Evolutionary conservation across 73 alveolate genomes (phyloP).

Genomic region (Tetrahymena malaccensis): DNA sequence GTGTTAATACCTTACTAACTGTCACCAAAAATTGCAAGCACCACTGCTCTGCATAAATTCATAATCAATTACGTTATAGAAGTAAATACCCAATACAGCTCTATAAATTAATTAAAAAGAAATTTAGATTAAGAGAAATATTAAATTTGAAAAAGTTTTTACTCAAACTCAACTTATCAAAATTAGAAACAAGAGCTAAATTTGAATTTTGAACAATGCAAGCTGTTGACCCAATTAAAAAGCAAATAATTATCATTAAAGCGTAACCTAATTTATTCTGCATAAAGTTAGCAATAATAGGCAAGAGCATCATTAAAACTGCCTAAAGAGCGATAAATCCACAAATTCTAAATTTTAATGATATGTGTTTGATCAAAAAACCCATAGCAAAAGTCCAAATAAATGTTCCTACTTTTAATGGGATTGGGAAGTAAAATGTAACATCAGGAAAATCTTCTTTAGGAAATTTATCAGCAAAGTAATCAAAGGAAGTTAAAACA

Average conservation of each 20-base stretch:
- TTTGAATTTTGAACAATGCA: neutral
- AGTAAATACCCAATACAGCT: neutral
- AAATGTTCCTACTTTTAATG: neutral
- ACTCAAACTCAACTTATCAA: neutral
- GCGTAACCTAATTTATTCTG: neutral
- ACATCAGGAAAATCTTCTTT: neutral
- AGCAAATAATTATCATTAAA: neutral
- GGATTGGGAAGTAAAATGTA: neutral
- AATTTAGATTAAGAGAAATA: neutral
- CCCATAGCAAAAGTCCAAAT: neutral
- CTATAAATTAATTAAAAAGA: neutral
- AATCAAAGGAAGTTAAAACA: neutral
- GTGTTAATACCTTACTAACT: neutral
- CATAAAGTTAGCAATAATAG: neutral
- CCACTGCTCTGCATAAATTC: neutral
- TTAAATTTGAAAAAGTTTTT: neutral
- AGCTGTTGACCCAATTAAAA: neutral
- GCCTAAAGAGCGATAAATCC: neutral
- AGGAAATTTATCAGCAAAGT: neutral
- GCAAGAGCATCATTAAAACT: neutral
- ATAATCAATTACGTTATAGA: neutral
- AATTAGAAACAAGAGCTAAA: neutral
- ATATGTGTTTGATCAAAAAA: neutral
- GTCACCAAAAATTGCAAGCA: neutral
- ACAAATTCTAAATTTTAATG: neutral